A percentile compares a stretch with the other conserved stretches of the same genome.
Evolutionary conservation across 768 basidiomycete genomes (phyloP).

Genomic region (Boletus edulis): DNA sequence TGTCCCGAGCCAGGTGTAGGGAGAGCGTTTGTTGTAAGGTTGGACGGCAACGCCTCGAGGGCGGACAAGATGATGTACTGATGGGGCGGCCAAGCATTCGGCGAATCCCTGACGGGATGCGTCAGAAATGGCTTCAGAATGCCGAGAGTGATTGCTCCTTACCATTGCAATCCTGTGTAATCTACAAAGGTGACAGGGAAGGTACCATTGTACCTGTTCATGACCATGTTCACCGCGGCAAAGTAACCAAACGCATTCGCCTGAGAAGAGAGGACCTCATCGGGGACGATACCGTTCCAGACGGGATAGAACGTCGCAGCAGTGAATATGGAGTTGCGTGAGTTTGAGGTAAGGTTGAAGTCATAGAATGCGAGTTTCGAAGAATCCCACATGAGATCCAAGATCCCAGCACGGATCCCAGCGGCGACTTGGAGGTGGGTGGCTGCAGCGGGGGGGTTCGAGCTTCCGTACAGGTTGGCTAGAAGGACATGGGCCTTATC

Average conservation of each 20-base stretch:
- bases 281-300: constrained; percentile 84
- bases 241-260: constrained; percentile 71
- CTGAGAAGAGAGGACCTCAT: constrained; percentile 53
- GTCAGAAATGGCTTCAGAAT: no score
- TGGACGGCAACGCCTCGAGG: constrained; percentile 68
- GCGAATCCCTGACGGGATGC: constrained; percentile 43
- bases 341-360: constrained; percentile 71
- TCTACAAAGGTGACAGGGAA: constrained; percentile 73
- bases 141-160: no score
- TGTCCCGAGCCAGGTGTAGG: constrained; percentile 48
- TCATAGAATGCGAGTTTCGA: constrained; percentile 88
- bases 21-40: constrained; percentile 61
- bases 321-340: constrained; percentile 66
- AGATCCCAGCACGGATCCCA: constrained; percentile 44
- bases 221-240: constrained; percentile 52
- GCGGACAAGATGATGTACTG: constrained; percentile 81
- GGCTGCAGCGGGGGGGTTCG: constrained; percentile 41
- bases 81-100: constrained; percentile 89
- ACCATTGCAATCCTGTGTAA: no score
- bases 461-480: constrained; percentile 55
- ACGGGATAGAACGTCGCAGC: constrained; percentile 79
- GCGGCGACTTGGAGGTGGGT: constrained; percentile 57
- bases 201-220: constrained; percentile 87
- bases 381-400: constrained; percentile 87
- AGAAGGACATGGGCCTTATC: constrained; percentile 64